These are phyloP conservation scores for Talaromyces sp. DNA, from an alignment of 2,329 filamentous ascomycete species.

Conservation along the genomic window DNA sequence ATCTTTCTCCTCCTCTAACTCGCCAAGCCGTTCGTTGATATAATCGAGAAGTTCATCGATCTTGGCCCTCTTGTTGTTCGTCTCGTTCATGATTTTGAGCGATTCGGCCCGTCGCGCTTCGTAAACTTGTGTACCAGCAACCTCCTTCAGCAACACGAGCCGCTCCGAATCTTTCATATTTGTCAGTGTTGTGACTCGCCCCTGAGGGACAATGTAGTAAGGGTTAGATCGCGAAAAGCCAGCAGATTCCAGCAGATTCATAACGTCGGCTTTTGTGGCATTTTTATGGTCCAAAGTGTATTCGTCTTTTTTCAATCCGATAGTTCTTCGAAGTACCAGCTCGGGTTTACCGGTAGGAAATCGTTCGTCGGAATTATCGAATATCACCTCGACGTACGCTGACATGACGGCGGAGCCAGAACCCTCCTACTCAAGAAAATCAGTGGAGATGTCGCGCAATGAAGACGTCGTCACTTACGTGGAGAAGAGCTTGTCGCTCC, in stretches of 20 bases:
- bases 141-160: constrained; percentile 86
- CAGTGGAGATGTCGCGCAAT: constrained; percentile 10
- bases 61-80: constrained; percentile 87
- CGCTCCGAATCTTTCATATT: constrained; percentile 98
- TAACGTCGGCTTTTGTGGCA: constrained; percentile 86
- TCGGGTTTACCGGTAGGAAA: constrained; percentile 92
- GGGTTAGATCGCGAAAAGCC: constrained; percentile 96
- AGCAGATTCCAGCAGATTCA: constrained; percentile 90
- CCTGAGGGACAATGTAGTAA: constrained; percentile 98
- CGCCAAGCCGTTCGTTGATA: constrained; percentile 81
- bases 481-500: constrained; percentile 90
- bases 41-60: constrained; percentile 89
- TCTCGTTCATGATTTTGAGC: constrained; percentile 94
- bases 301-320: constrained; percentile 96
- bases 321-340: constrained; percentile 84
- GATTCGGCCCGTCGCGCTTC: constrained; percentile 87
- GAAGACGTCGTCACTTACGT: constrained; percentile 45
- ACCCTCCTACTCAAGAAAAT: constrained; percentile 58
- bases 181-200: constrained; percentile 88
- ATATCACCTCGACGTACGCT: constrained; percentile 98
- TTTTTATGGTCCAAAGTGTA: constrained; percentile 97
- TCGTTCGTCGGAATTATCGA: constrained; percentile 93
- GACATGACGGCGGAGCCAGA: constrained; percentile 98
- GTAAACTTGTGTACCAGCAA: constrained; percentile 97
- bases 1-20: constrained; percentile 95